A percentile compares a stretch with the other conserved stretches of the same genome.
phyloP scores from a whole-genome alignment of 1,284 basidiomycete species.

The Erythrobasidium hasegawianum region DNA sequence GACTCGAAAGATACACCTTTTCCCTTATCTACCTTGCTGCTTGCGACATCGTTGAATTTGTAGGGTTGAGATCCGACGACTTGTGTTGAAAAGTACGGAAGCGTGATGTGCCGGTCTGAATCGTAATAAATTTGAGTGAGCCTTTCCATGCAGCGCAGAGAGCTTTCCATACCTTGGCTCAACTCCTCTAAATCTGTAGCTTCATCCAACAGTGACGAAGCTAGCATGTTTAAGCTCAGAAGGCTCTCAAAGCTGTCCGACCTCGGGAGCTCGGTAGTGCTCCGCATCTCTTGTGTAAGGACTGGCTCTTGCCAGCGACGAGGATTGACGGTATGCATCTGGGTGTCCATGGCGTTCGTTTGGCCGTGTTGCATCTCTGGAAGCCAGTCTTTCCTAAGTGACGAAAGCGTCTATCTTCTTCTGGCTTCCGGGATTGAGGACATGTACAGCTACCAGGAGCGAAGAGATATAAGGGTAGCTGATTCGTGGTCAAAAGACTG shows the following conservation, averaged over 20 bases:
- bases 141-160: background rate
- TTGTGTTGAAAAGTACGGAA: too few relatives aligned
- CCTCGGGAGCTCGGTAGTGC: background rate
- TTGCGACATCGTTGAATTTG: too few relatives aligned
- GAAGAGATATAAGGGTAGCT: too few relatives aligned
- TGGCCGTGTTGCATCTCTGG: background rate
- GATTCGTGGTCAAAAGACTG: too few relatives aligned
- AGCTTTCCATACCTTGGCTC: background rate
- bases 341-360: background rate
- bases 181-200: slow-evolving; percentile 9
- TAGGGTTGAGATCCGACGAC: too few relatives aligned
- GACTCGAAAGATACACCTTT: too few relatives aligned
- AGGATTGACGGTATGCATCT: background rate
- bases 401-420: background rate
- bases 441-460: too few relatives aligned
- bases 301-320: background rate
- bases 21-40: too few relatives aligned
- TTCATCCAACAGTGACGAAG: slow-evolving; percentile 17
- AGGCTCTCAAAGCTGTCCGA: slow-evolving; percentile 29
- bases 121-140: too few relatives aligned
- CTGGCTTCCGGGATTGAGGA: background rate
- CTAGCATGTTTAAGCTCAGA: slow-evolving; percentile 22
- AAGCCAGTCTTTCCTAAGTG: background rate
- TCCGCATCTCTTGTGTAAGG: too few relatives aligned
- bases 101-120: too few relatives aligned